Base-by-base conservation (phyloP, 441 rosid genomes). In the Geranium incanum region DNA sequence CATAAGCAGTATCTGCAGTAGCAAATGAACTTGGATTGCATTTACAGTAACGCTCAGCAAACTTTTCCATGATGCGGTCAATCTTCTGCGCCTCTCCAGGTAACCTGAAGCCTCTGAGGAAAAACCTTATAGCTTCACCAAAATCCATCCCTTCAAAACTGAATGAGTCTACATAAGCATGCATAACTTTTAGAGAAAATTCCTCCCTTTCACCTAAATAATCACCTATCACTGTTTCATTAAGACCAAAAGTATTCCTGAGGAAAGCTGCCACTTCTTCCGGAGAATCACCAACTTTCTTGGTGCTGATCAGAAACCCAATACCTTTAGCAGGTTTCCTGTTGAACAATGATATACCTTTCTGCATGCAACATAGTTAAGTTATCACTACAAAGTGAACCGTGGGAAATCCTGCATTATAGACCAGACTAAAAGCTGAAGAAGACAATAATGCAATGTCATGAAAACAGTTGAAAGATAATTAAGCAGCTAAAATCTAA, bases 31-130 rank as follows among this genome's bases (percentile, higher is more conserved):
- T 86, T 39, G 97, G 95, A 81, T 88, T 90, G 86, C 99, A 90
- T 89, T 89, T 92, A 78, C 98, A 92, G 78, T 81, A 95, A 79
- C 97, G 97, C 79, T 92, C 99, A 50, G 98, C 99, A 80, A 92
- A 95, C 86, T 94, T 94, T 78, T 92, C 97, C 97, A 94, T 90
- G 71, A 94, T 88, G 74, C 97, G 97, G 78, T 92, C 97, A 88
- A 94, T 92, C 84, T 94, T 94, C 84, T 94, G 99, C 18, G 99
- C 99, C 82, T 95, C 99, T 71, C 97, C 96, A 36, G 99, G 99
- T 72, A 95, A 83, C 84, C 93, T 90, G 78, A 95, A 95, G 73
- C 98, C 99, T 63, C 86, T 80, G 59, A 95, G 80, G 87, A 95
- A 92, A 84, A 89, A 95, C 88, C 99, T 90, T 82, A 95, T 85